Conservation (phyloP, 2,329 filamentous ascomycete species). For the Diaporthe amygdali region DNA sequence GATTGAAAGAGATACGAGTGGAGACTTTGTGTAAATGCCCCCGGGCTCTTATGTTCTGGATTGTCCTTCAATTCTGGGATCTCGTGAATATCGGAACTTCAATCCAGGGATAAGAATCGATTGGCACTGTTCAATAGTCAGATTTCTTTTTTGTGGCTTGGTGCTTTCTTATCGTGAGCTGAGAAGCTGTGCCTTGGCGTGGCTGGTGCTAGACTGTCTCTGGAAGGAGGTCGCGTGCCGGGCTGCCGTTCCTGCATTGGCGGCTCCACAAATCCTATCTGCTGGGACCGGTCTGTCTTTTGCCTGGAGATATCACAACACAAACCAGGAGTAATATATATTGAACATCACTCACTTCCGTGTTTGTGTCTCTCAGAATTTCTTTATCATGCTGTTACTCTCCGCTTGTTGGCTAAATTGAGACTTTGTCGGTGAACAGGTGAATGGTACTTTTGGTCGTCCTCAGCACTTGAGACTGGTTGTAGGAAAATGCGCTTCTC, state of each 20-base stretch:
- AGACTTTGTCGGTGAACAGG: background rate
- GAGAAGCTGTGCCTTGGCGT: background rate
- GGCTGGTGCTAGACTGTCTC: background rate
- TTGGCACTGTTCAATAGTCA: background rate
- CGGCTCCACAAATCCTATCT: background rate
- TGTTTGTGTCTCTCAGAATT: background rate
- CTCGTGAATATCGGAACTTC: background rate
- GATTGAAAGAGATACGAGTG: no score
- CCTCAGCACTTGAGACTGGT: background rate
- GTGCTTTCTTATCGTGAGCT: background rate
- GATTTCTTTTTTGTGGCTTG: background rate
- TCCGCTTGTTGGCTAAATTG: background rate
- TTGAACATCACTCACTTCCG: background rate
- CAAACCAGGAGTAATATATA: background rate
- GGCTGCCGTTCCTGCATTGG: conserved; percentile 1
- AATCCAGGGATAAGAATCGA: background rate
- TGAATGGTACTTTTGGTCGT: background rate
- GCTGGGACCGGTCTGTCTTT: background rate
- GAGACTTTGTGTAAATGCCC: no score
- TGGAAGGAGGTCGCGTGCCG: background rate
- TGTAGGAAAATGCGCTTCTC: background rate
- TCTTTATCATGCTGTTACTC: background rate
- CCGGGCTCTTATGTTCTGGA: no score
- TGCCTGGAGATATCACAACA: background rate
- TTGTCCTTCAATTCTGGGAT: no score